Evolutionary conservation across 2,329 filamentous ascomycete genomes (phyloP).

Genomic region (Penicillium griseofulvum): DNA sequence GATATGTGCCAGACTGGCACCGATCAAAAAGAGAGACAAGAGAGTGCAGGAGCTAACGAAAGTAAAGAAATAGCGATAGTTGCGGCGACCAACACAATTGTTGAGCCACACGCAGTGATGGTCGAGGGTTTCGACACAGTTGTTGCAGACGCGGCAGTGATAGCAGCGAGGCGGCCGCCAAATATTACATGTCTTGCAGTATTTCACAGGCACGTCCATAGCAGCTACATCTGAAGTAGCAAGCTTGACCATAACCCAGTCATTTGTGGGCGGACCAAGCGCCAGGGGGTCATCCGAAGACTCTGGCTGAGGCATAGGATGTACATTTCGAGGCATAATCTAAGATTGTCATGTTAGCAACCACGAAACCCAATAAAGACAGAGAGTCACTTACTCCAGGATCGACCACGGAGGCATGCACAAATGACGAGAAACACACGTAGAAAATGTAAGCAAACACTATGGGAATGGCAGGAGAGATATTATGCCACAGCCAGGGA

Average conservation of each 20-base stretch:
- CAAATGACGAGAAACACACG: constrained; percentile 86
- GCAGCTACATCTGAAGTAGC: constrained; percentile 71
- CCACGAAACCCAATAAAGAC: neutral
- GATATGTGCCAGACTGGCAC: constrained; percentile 75
- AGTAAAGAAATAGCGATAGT: constrained; percentile 96
- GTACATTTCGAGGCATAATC: constrained; percentile 90
- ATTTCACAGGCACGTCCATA: constrained; percentile 98
- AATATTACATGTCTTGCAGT: constrained; percentile 95
- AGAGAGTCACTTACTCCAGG: constrained; percentile 69
- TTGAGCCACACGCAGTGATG: constrained; percentile 99
- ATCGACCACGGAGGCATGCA: constrained; percentile 89
- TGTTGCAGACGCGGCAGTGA: constrained; percentile 95
- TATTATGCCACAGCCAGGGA: constrained; percentile 78
- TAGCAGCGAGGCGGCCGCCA: constrained; percentile 95
- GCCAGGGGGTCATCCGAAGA: constrained; percentile 77
- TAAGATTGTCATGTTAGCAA: constrained; percentile 38
- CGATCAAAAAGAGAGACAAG: constrained; percentile 72
- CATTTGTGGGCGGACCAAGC: constrained; percentile 79
- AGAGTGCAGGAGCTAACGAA: constrained; percentile 81
- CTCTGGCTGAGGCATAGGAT: constrained; percentile 75
- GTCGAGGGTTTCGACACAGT: constrained; percentile 94
- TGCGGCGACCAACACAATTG: constrained; percentile 93
- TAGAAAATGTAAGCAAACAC: constrained; percentile 89
- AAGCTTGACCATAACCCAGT: constrained; percentile 90
- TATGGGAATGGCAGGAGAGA: constrained; percentile 85